Base-by-base conservation (phyloP, 1,284 basidiomycete genomes). In the Ceratobasidium sp. region DNA sequence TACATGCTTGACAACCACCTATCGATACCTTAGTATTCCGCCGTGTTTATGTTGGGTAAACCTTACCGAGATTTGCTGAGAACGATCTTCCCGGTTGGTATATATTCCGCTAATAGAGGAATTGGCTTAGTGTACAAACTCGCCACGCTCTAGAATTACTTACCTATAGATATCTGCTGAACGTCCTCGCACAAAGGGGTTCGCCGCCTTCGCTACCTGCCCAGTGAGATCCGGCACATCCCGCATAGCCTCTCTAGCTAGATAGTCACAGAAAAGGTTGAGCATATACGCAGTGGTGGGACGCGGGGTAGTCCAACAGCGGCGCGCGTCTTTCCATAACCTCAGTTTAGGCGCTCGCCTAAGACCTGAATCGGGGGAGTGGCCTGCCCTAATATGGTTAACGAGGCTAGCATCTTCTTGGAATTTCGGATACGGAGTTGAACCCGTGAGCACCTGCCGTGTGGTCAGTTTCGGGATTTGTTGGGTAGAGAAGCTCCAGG, bases 1-100 rank as follows among this genome's bases (percentile, higher is more conserved):
- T 6, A 64, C 62, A n/a, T 47, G 62, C 45, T 64, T 64, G 47
- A 64, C 44, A 6, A 48, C 62, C 27, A 64, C 62, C 62, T 64
- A 50, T 5, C 7, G 11, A 15, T 2, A 11, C 14, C 22, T 50
- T 19, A n/a, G 27, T 64, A 19, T 2, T 33, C 24, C 19, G 36
- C 9, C 47, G 22, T 31, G 2, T 14, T 4, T 41, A 11, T 11
- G 24, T 3, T 31, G 27, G 14, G 7, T 5, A 45, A 24, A 6
- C 11, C 45, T 31, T 50, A 64, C 62, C n/a, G 62, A 64, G 29
- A 31, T 45, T 31, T 64, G 62, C 9, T n/a, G 2, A 14, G 41
- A 29, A 8, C 41, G 45, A 29, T 24, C n/a, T 24, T 19, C 9
- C 19, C 62, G 62, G 17, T 64, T 29, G 41, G 22, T 64, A 27